These are phyloP conservation scores for Nothophytophthora sp. DNA, from an alignment of 352 stramenopile species.

Conservation along the genomic window DNA sequence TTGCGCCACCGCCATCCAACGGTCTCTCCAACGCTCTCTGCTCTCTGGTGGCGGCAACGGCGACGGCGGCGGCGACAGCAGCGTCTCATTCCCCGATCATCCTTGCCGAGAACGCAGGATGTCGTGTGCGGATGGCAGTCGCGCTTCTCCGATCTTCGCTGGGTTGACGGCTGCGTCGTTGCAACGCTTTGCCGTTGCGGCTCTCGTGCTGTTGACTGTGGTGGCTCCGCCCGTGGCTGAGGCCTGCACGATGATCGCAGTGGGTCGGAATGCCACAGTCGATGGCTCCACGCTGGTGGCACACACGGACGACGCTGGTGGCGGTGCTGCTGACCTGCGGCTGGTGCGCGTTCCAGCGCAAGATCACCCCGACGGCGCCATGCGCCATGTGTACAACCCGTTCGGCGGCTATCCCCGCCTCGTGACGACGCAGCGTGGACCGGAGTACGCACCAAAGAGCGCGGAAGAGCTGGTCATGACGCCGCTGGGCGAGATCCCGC, in stretches of 20 bases:
- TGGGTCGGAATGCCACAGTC: constrained; percentile 72
- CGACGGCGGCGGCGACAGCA: no score
- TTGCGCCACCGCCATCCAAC: no score
- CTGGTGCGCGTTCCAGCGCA: constrained; percentile 91
- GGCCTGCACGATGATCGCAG: constrained; percentile 89
- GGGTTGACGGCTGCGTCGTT: no score
- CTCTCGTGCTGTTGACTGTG: constrained; percentile 9
- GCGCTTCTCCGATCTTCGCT: background rate
- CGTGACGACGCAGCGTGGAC: constrained; percentile 67
- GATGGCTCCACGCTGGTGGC: constrained; percentile 90
- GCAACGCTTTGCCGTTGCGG: background rate
- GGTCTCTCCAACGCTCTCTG: no score
- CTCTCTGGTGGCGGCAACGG: no score
- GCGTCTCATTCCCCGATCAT: no score
- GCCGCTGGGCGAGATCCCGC: constrained; percentile 85
- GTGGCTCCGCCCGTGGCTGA: constrained; percentile 8
- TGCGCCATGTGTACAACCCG: constrained; percentile 69
- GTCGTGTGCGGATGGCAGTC: no score
- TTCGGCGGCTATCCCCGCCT: constrained; percentile 73
- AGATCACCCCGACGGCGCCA: constrained; percentile 47
- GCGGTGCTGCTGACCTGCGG: constrained; percentile 87
- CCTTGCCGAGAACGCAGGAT: no score
- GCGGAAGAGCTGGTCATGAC: constrained; percentile 37
- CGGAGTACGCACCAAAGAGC: constrained; percentile 57
- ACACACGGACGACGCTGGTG: constrained; percentile 87